phyloP scores from a whole-genome alignment of 202 grass and related monocot genomes.

The Carex sylvatica region DNA sequence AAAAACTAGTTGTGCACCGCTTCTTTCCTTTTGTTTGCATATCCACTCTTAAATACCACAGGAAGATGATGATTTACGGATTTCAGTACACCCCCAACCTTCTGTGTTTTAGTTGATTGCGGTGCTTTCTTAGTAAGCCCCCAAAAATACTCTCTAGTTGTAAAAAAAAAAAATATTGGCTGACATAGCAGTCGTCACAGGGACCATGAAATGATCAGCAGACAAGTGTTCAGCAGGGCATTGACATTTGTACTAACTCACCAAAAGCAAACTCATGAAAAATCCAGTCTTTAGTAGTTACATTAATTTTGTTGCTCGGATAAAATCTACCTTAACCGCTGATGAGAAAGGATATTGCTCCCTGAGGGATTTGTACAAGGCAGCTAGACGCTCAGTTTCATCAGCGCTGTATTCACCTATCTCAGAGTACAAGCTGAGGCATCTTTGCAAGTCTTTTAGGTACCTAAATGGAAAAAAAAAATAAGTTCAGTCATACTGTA shows the following conservation, averaged over 20 bases:
- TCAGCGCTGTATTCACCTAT: conserved; percentile 72
- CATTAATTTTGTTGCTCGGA: background rate
- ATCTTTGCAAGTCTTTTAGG: conserved; percentile 86
- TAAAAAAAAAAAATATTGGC: background rate
- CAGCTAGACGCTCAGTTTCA: conserved; percentile 62
- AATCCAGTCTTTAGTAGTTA: background rate
- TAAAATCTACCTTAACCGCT: conserved; percentile 75
- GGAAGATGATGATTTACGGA: background rate
- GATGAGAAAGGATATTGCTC: conserved; percentile 90
- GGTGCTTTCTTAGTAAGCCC: background rate
- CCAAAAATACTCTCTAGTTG: background rate
- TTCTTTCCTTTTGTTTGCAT: conserved; percentile 1
- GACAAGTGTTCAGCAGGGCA: background rate
- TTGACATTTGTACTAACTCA: background rate
- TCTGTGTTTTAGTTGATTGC: background rate
- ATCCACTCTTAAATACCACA: background rate
- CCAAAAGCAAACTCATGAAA: background rate
- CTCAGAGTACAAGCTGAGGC: conserved; percentile 76
- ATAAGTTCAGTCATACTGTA: background rate
- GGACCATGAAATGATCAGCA: background rate
- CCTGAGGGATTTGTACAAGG: conserved; percentile 79
- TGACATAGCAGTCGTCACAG: background rate
- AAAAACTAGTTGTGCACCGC: background rate
- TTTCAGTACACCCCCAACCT: background rate
- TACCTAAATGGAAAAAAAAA: conserved; percentile 58